Base-by-base conservation (phyloP, 2,329 filamentous ascomycete species). In the Pyrenochaeta sp. region DNA sequence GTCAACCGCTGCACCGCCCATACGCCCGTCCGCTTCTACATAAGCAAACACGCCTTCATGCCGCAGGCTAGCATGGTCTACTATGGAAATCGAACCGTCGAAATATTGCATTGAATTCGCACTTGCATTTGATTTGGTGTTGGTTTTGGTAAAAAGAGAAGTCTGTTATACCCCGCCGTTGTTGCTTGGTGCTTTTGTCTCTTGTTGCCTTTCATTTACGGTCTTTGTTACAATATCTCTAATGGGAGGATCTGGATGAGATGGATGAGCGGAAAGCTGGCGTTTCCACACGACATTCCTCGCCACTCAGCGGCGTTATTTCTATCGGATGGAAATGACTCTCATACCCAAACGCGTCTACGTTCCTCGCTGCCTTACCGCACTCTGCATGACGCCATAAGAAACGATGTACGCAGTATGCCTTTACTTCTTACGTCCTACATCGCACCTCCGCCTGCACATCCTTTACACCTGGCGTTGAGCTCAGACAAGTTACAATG, bases 121-220 rank as follows among this genome's bases (percentile, higher is more conserved):
- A 66, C 65, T 52, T 68, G 64, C 58, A 67, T 64, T 59, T 61
- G 54, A 57, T 48, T 56, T 57, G 62, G 58, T 62, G 60, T 64
- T 67, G 32, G 57, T 62, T 44, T 56, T 58, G 53, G 61, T 52
- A 59, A 59, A 62, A 62, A 52, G 47, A 47, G 55, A 58, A 57
- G 58, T 64, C 57, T 48, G 54, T 58, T 65, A 68, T 68, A 68
- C 66, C 66, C 65, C 57, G 45, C 59, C 53, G 50, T 46, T 58
- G 58, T 49, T 30, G 47, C 58, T 40, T 55, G 30, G 32, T 28
- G 52, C 24, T 61, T 47, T 50, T 56, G 52, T 39, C 13, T 32
- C 28, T 42, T 22, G 37, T 12, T 30, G 37, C 40, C 25, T 52
- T 50, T 39, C 44, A 22, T 36, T 47, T 44, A n/a, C 27, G 37